These are phyloP conservation scores for Carpinus viminea DNA, from an alignment of 306 rosid species.

Conservation along the genomic window DNA sequence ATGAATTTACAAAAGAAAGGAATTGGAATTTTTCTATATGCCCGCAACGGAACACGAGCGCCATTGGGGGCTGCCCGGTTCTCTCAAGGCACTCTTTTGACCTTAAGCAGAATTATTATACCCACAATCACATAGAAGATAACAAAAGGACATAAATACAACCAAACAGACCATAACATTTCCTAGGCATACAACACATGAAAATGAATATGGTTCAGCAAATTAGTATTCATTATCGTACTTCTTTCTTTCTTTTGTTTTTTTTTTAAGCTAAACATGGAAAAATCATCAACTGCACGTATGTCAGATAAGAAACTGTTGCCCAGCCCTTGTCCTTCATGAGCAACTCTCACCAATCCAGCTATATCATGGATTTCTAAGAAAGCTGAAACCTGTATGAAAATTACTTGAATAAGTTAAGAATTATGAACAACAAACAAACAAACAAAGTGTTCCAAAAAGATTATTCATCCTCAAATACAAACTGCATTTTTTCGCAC, in stretches of 20 bases:
- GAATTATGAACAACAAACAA: constrained; percentile 11
- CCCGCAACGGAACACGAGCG: constrained; percentile 73
- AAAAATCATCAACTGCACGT: constrained; percentile 97
- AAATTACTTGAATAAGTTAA: constrained; percentile 8
- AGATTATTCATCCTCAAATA: background rate
- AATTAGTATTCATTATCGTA: background rate
- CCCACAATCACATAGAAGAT: background rate
- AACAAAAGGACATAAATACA: background rate
- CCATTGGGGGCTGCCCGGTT: constrained; percentile 45
- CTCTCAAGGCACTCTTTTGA: constrained; percentile 49
- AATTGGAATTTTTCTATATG: constrained; percentile 33
- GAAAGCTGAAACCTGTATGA: constrained; percentile 78
- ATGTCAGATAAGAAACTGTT: constrained; percentile 96
- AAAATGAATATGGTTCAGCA: background rate
- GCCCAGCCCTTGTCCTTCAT: constrained; percentile 96
- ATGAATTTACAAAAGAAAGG: constrained; percentile 13
- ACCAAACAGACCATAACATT: background rate
- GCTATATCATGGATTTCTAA: constrained; percentile 96
- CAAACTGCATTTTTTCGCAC: background rate
- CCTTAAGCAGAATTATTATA: background rate
- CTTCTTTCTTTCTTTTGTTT: background rate
- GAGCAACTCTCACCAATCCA: constrained; percentile 97
- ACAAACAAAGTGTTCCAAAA: background rate
- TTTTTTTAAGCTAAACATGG: constrained; percentile 51
- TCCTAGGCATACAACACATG: background rate